Conservation (phyloP, 352 stramenopile species). For the Proteromonas lacertae region DNA sequence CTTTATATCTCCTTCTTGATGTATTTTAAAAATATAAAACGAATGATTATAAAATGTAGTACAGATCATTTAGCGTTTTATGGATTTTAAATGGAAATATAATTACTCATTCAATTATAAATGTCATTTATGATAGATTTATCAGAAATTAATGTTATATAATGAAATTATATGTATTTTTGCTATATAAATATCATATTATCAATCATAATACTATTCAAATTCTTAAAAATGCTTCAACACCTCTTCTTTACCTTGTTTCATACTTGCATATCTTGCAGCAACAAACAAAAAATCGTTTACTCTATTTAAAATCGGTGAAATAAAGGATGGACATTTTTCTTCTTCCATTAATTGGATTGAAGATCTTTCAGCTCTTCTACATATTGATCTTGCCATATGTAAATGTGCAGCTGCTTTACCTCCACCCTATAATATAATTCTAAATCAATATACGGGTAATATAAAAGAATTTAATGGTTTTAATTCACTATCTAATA, state of each 20-base stretch:
- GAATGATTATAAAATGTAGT: no score
- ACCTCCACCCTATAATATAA: neutral
- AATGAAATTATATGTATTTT: no score
- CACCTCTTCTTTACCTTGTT: neutral
- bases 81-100: no score
- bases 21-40: no score
- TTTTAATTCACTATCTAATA: neutral
- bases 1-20: no score
- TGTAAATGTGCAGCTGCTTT: neutral
- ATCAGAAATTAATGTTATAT: no score
- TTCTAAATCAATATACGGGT: neutral
- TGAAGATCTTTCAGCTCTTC: neutral
- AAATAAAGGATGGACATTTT: neutral
- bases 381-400: neutral
- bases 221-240: no score
- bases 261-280: neutral
- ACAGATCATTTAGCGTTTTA: no score
- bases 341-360: neutral
- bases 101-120: no score
- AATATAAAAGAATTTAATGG: neutral
- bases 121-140: no score
- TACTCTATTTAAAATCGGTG: neutral
- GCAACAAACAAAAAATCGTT: constrained; percentile 3
- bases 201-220: no score
- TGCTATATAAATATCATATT: no score